These are phyloP conservation scores for Candolleomyces efflorescens DNA, from an alignment of 768 basidiomycete genomes.

Conservation along the genomic window DNA sequence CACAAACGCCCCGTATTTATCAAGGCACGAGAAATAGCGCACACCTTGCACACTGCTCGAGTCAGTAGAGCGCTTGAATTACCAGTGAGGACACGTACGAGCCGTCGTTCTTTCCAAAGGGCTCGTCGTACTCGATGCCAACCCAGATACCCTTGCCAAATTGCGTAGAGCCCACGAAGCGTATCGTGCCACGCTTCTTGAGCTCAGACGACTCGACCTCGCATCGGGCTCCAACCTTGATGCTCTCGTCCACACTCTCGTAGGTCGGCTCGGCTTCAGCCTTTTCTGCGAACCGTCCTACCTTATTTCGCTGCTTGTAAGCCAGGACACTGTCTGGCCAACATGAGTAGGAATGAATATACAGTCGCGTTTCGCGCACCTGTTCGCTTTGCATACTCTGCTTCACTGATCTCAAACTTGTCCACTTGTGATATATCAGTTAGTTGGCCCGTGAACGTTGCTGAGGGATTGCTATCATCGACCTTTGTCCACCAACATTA, in stretches of 20 bases:
- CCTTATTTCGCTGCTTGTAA: constrained; percentile 81
- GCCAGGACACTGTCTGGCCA: constrained; percentile 83
- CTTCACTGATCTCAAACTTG: constrained; percentile 85
- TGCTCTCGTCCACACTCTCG: constrained; percentile 34
- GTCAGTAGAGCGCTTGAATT: constrained; percentile 6
- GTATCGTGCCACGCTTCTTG: constrained; percentile 76
- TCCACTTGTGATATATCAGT: constrained; percentile 84
- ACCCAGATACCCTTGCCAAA: constrained; percentile 83
- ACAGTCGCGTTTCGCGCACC: constrained; percentile 41
- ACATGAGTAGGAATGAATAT: not conserved
- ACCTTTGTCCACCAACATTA: constrained; percentile 39
- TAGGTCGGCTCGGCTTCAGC: constrained; percentile 22
- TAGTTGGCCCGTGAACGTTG: constrained; percentile 76
- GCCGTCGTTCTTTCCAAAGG: constrained; percentile 93
- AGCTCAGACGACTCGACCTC: constrained; percentile 72
- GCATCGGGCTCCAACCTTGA: constrained; percentile 72
- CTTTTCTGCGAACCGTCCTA: constrained; percentile 81
- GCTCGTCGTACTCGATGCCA: constrained; percentile 94
- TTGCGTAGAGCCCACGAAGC: constrained; percentile 77
- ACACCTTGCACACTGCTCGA: constrained; percentile 70
- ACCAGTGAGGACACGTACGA: constrained; percentile 53
- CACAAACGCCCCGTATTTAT: constrained; percentile 82
- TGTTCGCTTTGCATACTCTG: constrained; percentile 75
- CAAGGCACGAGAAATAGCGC: constrained; percentile 77
- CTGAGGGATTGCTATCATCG: constrained; percentile 70